Evolutionary conservation across 2,329 filamentous ascomycete species (phyloP), one percentile per base, ranked within the genome.

Genomic region (Phyllosticta citriasiana): DNA sequence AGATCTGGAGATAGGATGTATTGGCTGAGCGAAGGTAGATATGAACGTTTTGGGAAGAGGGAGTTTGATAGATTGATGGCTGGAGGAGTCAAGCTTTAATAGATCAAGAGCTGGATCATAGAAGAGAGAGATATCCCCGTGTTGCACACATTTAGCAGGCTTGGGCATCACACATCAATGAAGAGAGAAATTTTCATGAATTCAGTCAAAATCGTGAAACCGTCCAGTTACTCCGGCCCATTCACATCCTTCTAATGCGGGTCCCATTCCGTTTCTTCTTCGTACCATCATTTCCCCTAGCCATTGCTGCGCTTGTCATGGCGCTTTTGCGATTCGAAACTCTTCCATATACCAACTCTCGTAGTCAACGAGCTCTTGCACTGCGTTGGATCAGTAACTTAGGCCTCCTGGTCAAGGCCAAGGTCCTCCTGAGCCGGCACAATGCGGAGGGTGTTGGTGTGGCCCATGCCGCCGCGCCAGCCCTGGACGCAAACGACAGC

Each of bases 381-480:
- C 40, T 47, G 40, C 4, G 40, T 16, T 47, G 12, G 33, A 47
- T 47, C 19, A 47, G 40, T 33, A 52, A 59, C 53, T 63, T 67
- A 79, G 65, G 78, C 76, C 61, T 78, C 73, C 68, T 73, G 72
- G 65, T 79, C 76, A 61, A 81, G 68, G 55, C 79, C 79, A 64
- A 81, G 71, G 67, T 80, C 78, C 64, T 79, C 76, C 66, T 74
- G 71, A 35, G 79, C 79, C 22, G 78, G 77, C 47, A 81, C 79
- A 55, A 81, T 79, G 67, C 79, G 79, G 59, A 81, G 72, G 35
- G 90, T 94, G 82, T 94, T 95, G 74, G 90, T 95, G 81, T 94
- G 89, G 70, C 90, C 89, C 86, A 92, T 90, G 68, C 90, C 90
- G 70, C 90, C 90, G 80, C 90, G 88, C 89, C 89, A 95, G 78